Evolutionary conservation across 495 filamentous ascomycete species (phyloP).

Genomic region (Penicillium arizonense): DNA sequence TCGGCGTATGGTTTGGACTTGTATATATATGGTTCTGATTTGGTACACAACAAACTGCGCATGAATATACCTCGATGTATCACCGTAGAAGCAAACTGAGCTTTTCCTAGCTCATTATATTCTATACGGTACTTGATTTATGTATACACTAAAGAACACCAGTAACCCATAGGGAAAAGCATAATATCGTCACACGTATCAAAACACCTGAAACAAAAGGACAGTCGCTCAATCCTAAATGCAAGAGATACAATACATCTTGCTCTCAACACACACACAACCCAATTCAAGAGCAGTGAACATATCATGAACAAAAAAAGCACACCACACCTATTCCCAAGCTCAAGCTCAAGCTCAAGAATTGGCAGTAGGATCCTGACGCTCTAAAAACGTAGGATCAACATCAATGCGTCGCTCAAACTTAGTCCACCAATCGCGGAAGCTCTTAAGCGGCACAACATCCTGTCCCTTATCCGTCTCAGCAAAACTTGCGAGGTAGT

Average conservation of each 20-base stretch:
- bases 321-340: neutral
- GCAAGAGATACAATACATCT: constrained; percentile 4
- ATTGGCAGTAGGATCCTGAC: constrained; percentile 54
- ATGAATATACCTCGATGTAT: neutral
- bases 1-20: too few species aligned
- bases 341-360: constrained; percentile 8
- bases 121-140: neutral
- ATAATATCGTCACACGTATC: constrained; percentile 5
- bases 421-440: constrained; percentile 96
- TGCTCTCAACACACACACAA: neutral
- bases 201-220: neutral
- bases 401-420: constrained; percentile 85
- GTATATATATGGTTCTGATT: too few species aligned
- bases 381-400: constrained; percentile 88
- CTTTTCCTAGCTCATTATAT: too few species aligned
- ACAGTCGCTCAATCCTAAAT: constrained; percentile 3
- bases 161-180: neutral
- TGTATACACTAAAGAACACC: neutral
- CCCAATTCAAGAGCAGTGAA: neutral
- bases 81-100: too few species aligned
- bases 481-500: constrained; percentile 89
- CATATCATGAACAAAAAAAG: neutral
- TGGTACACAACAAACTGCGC: neutral
- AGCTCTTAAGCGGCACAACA: constrained; percentile 83
- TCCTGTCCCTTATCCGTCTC: constrained; percentile 62